These are phyloP conservation scores for Boletellus deceptivus DNA, from an alignment of 1,284 basidiomycete species.

Conservation along the genomic window DNA sequence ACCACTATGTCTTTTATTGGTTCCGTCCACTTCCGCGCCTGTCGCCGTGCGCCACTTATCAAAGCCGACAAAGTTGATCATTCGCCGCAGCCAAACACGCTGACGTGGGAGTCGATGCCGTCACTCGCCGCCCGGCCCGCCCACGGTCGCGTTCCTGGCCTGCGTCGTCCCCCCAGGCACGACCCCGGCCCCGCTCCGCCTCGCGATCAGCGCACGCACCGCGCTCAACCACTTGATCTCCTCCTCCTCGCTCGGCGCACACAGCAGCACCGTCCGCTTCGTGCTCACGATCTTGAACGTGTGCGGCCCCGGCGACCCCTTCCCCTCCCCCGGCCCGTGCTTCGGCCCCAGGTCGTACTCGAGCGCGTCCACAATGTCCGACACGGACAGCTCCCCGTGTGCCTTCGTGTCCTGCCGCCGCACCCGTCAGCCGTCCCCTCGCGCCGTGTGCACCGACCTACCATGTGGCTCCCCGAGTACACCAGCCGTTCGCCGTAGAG, in stretches of 20 bases:
- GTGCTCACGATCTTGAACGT: constrained; percentile 97
- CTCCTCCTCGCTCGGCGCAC: constrained; percentile 95
- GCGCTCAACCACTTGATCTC: constrained; percentile 98
- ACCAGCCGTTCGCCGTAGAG: constrained; percentile 78
- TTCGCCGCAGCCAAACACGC: neutral
- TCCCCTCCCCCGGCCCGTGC: constrained; percentile 33
- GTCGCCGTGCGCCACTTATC: constrained; percentile 34
- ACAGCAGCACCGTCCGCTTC: constrained; percentile 85
- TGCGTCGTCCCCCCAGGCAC: constrained; percentile 35
- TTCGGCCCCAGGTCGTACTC: constrained; percentile 60
- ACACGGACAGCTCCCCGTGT: constrained; percentile 82
- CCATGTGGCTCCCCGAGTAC: constrained; percentile 89
- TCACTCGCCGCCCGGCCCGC: constrained; percentile 28
- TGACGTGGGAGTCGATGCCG: constrained; percentile 31
- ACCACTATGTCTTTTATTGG: constrained; percentile 30
- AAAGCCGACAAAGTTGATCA: constrained; percentile 26
- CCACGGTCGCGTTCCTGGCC: constrained; percentile 43
- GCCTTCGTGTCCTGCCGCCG: constrained; percentile 75
- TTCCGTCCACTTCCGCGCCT: constrained; percentile 31
- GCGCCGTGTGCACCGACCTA: constrained; percentile 33
- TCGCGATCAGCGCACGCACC: constrained; percentile 83
- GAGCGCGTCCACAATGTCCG: constrained; percentile 88
- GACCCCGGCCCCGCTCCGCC: constrained; percentile 53
- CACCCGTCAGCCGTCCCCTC: neutral
- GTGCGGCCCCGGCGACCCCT: constrained; percentile 37